These are phyloP conservation scores for Diaporthe sp. DNA, from an alignment of 2,329 filamentous ascomycete genomes.

Conservation along the genomic window DNA sequence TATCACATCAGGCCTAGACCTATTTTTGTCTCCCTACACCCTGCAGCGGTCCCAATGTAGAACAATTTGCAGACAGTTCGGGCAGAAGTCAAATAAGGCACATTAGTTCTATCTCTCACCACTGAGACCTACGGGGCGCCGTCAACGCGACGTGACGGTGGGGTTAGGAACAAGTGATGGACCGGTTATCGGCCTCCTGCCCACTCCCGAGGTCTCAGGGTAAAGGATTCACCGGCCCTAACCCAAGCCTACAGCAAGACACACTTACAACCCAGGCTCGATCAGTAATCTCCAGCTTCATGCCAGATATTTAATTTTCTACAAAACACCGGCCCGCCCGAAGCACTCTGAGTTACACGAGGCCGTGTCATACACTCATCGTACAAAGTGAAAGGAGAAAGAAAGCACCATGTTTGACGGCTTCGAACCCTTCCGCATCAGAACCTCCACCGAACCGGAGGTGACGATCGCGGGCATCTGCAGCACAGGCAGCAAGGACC, in stretches of 20 bases:
- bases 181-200: background rate
- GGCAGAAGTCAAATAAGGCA: background rate
- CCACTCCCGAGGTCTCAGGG: background rate
- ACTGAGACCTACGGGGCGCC: background rate
- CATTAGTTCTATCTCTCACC: background rate
- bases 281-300: too few relatives aligned
- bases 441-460: constrained; percentile 47
- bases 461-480: constrained; percentile 57
- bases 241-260: background rate
- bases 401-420: constrained; percentile 48
- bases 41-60: background rate
- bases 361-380: background rate
- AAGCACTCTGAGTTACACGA: background rate
- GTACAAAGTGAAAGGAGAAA: background rate
- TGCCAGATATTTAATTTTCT: background rate
- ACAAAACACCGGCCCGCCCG: background rate
- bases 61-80: background rate
- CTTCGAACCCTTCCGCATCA: constrained; percentile 51
- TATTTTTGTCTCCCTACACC: too few relatives aligned
- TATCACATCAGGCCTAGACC: too few relatives aligned
- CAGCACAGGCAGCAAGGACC: constrained; percentile 42
- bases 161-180: background rate
- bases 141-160: background rate
- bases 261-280: background rate
- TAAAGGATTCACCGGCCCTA: background rate